Percentiles rank a stretch among this genome's conserved stretches.
These are phyloP conservation scores for Xylaria cubensis DNA, from an alignment of 495 filamentous ascomycete species.

Conservation along the genomic window DNA sequence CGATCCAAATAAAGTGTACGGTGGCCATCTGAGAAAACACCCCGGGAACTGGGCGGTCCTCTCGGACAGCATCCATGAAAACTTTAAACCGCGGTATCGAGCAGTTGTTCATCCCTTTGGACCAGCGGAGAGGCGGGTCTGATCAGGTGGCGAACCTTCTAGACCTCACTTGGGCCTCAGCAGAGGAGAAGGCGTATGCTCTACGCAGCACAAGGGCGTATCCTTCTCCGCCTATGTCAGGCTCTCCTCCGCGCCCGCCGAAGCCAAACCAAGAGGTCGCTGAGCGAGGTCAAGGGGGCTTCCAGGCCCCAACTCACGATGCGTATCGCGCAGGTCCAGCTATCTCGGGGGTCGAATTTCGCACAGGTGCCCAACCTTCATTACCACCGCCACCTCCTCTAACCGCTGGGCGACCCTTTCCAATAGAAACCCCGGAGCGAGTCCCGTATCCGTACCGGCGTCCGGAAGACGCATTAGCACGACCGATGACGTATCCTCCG, in stretches of 20 bases:
- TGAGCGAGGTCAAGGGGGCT: conserved; percentile 62
- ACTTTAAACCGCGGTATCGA: conserved; percentile 50
- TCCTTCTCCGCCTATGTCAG: conserved; percentile 86
- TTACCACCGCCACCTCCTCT: conserved; percentile 39
- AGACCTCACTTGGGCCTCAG: conserved; percentile 70
- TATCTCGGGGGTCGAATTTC: conserved; percentile 52
- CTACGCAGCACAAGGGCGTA: conserved; percentile 66
- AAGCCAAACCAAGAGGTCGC: conserved; percentile 66
- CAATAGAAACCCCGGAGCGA: conserved; percentile 49
- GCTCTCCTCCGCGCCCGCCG: conserved; percentile 72
- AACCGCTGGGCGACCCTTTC: conserved; percentile 39
- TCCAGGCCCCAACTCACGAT: conserved; percentile 55
- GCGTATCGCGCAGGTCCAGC: conserved; percentile 51
- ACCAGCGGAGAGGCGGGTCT: conserved; percentile 65
- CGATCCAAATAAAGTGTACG: conserved; percentile 14
- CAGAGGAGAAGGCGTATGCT: conserved; percentile 73
- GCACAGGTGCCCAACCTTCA: conserved; percentile 41
- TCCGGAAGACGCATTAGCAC: conserved; percentile 43
- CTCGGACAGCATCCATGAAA: conserved; percentile 55
- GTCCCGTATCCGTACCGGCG: conserved; percentile 47
- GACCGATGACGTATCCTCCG: conserved; percentile 46
- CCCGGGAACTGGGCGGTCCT: conserved; percentile 36
- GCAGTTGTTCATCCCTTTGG: conserved; percentile 58
- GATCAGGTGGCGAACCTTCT: conserved; percentile 72
- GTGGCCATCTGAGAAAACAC: conserved; percentile 34